These are phyloP conservation scores for Aspergillus homomorphus DNA, from an alignment of 495 filamentous ascomycete genomes.

Conservation along the genomic window DNA sequence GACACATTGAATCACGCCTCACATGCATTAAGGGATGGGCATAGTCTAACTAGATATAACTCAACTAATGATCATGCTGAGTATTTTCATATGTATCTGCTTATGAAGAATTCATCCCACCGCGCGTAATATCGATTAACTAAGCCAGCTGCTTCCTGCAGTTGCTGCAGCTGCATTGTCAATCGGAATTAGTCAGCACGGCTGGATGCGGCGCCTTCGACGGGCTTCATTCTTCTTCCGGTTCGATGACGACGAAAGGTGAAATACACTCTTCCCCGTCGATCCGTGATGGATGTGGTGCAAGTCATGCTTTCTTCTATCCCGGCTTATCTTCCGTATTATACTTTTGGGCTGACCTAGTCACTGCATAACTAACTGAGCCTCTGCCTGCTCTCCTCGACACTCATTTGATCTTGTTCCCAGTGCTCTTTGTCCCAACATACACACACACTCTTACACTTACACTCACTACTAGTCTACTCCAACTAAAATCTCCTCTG, in stretches of 20 bases:
- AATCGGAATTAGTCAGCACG: conserved; percentile 25
- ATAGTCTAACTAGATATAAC: not conserved
- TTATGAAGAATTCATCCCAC: not conserved
- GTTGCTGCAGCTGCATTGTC: not conserved
- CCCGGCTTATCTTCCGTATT: not conserved
- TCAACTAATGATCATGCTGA: not conserved
- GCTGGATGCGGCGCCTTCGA: conserved; percentile 36
- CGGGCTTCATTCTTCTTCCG: conserved; percentile 22
- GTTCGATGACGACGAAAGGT: not conserved
- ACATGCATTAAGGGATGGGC: not conserved
- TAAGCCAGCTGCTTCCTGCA: conserved; percentile 4
- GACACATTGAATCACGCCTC: not conserved
- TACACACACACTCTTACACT: conserved; percentile 6
- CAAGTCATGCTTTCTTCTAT: not conserved
- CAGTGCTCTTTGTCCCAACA: not conserved
- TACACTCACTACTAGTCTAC: conserved; percentile 10
- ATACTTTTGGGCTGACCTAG: not conserved
- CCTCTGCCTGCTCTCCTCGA: not conserved
- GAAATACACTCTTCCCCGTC: not conserved
- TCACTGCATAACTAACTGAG: not conserved
- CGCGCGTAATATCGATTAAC: too few relatives aligned
- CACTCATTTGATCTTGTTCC: not conserved
- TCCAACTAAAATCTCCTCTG: conserved; percentile 19
- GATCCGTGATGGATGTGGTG: not conserved
- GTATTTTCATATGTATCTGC: not conserved